Evolutionary conservation across 2,329 filamentous ascomycete species (phyloP).

Genomic region (Cordyceps farinosa): DNA sequence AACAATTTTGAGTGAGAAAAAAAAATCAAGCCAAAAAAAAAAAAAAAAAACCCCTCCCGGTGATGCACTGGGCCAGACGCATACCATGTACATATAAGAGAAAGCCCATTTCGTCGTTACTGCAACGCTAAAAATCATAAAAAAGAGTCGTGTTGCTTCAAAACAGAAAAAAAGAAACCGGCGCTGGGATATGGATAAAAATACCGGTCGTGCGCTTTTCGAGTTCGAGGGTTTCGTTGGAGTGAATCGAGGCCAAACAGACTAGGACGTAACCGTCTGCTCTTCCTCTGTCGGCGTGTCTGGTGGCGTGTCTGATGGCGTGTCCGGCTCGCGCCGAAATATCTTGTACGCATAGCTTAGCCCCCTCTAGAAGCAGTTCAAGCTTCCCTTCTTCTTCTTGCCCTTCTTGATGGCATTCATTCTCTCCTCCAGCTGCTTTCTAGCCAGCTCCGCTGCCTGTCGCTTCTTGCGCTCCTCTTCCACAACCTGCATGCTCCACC

Average conservation of each 20-base stretch:
- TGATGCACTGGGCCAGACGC: constrained; percentile 7
- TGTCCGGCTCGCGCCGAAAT: constrained; percentile 6
- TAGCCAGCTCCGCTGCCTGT: constrained; percentile 82
- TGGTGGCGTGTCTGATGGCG: not conserved
- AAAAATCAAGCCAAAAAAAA: constrained; percentile 4
- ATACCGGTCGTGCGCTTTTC: constrained; percentile 10
- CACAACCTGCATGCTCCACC: constrained; percentile 78
- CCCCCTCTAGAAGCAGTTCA: constrained; percentile 86
- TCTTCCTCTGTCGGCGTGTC: not conserved
- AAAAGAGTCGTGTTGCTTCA: constrained; percentile 5
- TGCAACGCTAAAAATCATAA: constrained; percentile 12
- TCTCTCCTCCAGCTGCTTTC: constrained; percentile 85
- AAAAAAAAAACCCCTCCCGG: not conserved
- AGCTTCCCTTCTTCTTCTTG: constrained; percentile 91
- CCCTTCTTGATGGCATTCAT: constrained; percentile 86
- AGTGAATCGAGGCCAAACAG: not conserved
- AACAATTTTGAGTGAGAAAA: constrained; percentile 4
- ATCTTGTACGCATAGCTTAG: constrained; percentile 23
- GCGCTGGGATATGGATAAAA: constrained; percentile 1
- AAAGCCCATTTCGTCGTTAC: constrained; percentile 15
- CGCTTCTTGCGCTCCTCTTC: constrained; percentile 96
- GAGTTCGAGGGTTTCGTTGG: not conserved
- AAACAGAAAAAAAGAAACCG: constrained; percentile 5
- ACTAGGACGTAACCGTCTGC: constrained; percentile 9
- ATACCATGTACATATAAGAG: constrained; percentile 15